Base-by-base conservation (phyloP, 331 rosid genomes). In the Stylosanthes scabra region DNA sequence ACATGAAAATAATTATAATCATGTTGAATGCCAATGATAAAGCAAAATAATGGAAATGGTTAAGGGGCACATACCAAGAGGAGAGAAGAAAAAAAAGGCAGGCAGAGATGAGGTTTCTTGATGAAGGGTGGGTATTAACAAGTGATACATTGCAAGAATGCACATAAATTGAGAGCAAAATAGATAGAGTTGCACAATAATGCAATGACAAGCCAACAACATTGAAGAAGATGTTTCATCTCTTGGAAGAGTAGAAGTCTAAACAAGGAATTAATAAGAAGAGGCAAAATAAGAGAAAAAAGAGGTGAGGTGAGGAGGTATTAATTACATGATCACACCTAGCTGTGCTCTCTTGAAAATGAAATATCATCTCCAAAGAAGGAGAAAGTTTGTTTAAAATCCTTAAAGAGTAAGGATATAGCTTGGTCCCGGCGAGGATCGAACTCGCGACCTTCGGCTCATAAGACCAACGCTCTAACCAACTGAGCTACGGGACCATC, bases 371-470 rank as follows among this genome's bases (percentile, higher is more conserved):
- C 9, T 55, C 49, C 50, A 27, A 4, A 57, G 55, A 4, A 63
- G 46, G 73, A 83, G 55, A 4, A 63, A 55, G 73, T 81, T 47
- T 73, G 12, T 31, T 49, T 76, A 37, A 46, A 51, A 12, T 27
- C 7, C 11, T 57, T 6, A 51, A 28, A 15, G 13, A 16, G 13
- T 10, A 46, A 46, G 3, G 11, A 13, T 3, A 0, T 5, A 12
- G 1, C 3, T 49, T 13, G 54, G 87, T 89, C 85, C 88, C 84
- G 86, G 88, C 87, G 85, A 83, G 91, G 86, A 81, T 88, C 85
- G 86, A 86, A 86, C 90, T 81, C 86, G 89, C 86, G 88, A 84
- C 88, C 91, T 88, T 88, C 88, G 87, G 88, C 91, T 82, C 89
- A 86, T 83, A 81, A 88, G 91, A 90, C 84, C 93, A 90, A 88